Percentiles rank a stretch among this genome's conserved stretches.
These are phyloP conservation scores for Alternaria sp. DNA, from an alignment of 2,329 filamentous ascomycete genomes.

Conservation along the genomic window DNA sequence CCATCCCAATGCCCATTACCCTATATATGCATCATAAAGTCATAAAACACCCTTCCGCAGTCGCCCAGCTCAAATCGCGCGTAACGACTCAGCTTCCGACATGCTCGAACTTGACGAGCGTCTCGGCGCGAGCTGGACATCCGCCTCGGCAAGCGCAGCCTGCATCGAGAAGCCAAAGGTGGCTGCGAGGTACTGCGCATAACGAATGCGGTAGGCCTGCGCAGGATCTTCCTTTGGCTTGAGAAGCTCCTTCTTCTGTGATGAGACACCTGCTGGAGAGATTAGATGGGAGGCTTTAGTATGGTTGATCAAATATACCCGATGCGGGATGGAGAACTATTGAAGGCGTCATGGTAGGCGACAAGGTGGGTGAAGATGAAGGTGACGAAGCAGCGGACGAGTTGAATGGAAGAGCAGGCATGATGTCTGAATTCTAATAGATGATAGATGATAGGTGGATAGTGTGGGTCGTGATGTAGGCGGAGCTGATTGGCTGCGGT, in stretches of 20 bases:
- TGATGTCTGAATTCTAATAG: conserved; percentile 30
- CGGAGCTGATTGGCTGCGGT: conserved; percentile 13
- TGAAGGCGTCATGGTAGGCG: conserved; percentile 38
- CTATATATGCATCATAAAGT: conserved; percentile 32
- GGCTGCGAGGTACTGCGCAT: conserved; percentile 49
- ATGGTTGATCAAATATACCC: conserved; percentile 50
- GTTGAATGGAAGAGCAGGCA: conserved; percentile 48
- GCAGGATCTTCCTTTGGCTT: conserved; percentile 41
- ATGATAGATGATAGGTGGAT: conserved; percentile 2
- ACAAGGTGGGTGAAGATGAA: conserved; percentile 40
- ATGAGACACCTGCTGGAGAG: conserved; percentile 37
- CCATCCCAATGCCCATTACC: conserved; percentile 29
- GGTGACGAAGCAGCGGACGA: conserved; percentile 40
- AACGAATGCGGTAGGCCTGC: conserved; percentile 44
- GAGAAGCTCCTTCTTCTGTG: conserved; percentile 41
- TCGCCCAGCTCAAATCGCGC: conserved; percentile 30
- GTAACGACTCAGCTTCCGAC: conserved; percentile 44
- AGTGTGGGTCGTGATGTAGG: background rate
- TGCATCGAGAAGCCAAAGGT: conserved; percentile 50
- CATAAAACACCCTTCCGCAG: conserved; percentile 13
- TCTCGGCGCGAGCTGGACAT: conserved; percentile 44
- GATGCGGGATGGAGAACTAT: conserved; percentile 49
- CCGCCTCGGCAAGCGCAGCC: conserved; percentile 47
- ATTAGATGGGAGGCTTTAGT: conserved; percentile 46
- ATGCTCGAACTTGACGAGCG: conserved; percentile 42